Conservation (phyloP, 73 alveolate genomes). For the Tetrahymena elliotti region DNA sequence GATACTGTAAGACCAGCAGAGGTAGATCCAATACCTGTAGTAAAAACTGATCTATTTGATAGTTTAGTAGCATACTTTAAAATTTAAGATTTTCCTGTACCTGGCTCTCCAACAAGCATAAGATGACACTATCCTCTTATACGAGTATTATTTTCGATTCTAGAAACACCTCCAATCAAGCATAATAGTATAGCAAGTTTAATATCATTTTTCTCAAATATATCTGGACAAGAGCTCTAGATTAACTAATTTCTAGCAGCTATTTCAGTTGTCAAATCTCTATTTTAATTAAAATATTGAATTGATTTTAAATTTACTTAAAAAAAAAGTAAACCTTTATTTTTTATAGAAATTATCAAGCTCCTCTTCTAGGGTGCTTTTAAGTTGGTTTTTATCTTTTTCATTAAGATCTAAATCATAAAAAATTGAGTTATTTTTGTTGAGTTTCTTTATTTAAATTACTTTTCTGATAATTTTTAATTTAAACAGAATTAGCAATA, state of each 20-base stretch:
- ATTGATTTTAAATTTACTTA: neutral
- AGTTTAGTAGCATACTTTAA: slow-evolving; percentile 43
- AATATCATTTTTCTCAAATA: slow-evolving; percentile 48
- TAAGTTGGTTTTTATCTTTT: neutral
- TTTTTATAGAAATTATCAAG: neutral
- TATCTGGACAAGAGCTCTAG: slow-evolving; percentile 47
- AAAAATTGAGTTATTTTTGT: no score
- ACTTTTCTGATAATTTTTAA: neutral
- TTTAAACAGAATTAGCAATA: neutral
- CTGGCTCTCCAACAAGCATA: slow-evolving; percentile 77
- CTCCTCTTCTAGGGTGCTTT: neutral
- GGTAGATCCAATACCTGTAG: slow-evolving; percentile 74
- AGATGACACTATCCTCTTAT: slow-evolving; percentile 69
- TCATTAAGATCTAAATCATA: neutral
- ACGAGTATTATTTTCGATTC: slow-evolving; percentile 34
- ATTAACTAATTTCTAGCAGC: slow-evolving; percentile 19
- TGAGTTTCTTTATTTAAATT: neutral
- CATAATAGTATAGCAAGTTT: slow-evolving; percentile 62
- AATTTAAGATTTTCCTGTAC: slow-evolving; percentile 76
- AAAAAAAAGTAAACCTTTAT: neutral
- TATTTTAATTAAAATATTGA: neutral
- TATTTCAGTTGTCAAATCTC: neutral
- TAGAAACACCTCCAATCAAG: slow-evolving; percentile 65
- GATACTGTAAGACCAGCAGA: slow-evolving; percentile 73
- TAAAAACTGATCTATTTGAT: slow-evolving; percentile 49